Evolutionary conservation across 306 rosid genomes (phyloP).

Genomic region (Datisca glomerata): DNA sequence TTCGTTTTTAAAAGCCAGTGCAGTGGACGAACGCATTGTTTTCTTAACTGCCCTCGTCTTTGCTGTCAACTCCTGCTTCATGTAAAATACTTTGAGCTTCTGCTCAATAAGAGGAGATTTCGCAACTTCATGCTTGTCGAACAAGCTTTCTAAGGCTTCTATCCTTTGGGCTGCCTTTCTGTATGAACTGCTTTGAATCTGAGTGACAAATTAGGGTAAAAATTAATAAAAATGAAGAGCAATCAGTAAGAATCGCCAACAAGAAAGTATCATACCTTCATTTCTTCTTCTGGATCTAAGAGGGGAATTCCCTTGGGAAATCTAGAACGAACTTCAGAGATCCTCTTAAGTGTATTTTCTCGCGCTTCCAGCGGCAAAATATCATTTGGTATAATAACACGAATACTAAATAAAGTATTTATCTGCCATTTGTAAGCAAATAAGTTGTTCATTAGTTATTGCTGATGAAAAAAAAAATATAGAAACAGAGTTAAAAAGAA

Average conservation of each 20-base stretch:
- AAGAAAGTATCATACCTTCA: constrained; percentile 37
- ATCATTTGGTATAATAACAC: constrained; percentile 74
- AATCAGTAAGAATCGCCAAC: not conserved
- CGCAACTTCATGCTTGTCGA: constrained; percentile 73
- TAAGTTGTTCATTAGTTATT: not conserved
- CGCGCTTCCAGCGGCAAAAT: constrained; percentile 72
- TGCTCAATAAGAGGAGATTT: constrained; percentile 69
- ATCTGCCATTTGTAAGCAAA: constrained; percentile 35
- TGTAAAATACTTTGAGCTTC: constrained; percentile 65
- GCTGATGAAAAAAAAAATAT: constrained; percentile 1
- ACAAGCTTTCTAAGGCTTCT: constrained; percentile 82
- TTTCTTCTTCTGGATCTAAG: constrained; percentile 91
- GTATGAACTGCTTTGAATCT: constrained; percentile 69
- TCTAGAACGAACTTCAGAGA: constrained; percentile 68
- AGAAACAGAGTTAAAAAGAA: not conserved
- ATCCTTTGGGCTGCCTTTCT: constrained; percentile 61
- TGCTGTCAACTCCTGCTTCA: constrained; percentile 59
- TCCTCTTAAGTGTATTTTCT: constrained; percentile 70
- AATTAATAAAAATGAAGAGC: not conserved
- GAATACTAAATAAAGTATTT: constrained; percentile 46
- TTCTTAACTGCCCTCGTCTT: constrained; percentile 67
- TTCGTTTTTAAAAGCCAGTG: constrained; percentile 90
- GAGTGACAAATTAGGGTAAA: constrained; percentile 8
- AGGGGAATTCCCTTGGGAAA: constrained; percentile 64
- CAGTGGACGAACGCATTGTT: constrained; percentile 59